Evolutionary conservation across 2,329 filamentous ascomycete genomes (phyloP).

Genomic region (Truncatella angustata): DNA sequence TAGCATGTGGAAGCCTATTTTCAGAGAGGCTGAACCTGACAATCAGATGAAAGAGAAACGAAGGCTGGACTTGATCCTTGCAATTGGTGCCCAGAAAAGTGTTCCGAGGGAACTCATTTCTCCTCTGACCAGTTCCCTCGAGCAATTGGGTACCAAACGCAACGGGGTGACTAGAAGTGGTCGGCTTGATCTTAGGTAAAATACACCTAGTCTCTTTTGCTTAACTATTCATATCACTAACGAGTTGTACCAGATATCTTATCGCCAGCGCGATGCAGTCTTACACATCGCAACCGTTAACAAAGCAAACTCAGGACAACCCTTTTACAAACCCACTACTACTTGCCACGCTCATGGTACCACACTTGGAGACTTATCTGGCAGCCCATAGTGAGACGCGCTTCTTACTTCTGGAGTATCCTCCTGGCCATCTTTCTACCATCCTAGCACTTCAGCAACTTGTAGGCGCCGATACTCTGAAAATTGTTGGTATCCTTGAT

Average conservation of each 20-base stretch:
- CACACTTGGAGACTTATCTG: slow-evolving; percentile 60
- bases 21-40: slow-evolving; percentile 35
- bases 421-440: slow-evolving; percentile 53
- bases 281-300: slow-evolving; percentile 49
- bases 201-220: not conserved
- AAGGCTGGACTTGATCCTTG: slow-evolving; percentile 57
- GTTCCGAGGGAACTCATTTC: slow-evolving; percentile 50
- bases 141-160: slow-evolving; percentile 51
- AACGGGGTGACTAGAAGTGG: slow-evolving; percentile 51
- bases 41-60: slow-evolving; percentile 31
- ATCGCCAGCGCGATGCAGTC: slow-evolving; percentile 60
- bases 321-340: slow-evolving; percentile 53
- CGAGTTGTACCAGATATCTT: slow-evolving; percentile 45
- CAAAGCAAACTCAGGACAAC: slow-evolving; percentile 50
- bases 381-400: slow-evolving; percentile 49
- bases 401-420: slow-evolving; percentile 59
- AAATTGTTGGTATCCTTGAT: slow-evolving; percentile 56
- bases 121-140: slow-evolving; percentile 49
- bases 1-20: slow-evolving; percentile 52
- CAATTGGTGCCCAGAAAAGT: slow-evolving; percentile 55
- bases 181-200: slow-evolving; percentile 57
- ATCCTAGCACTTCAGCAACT: slow-evolving; percentile 57
- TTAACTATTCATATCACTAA: not conserved
- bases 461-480: slow-evolving; percentile 54
- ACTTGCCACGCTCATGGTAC: slow-evolving; percentile 57